Evolutionary conservation across 768 basidiomycete species (phyloP).

Genomic region (Nevesoporus exiguus): DNA sequence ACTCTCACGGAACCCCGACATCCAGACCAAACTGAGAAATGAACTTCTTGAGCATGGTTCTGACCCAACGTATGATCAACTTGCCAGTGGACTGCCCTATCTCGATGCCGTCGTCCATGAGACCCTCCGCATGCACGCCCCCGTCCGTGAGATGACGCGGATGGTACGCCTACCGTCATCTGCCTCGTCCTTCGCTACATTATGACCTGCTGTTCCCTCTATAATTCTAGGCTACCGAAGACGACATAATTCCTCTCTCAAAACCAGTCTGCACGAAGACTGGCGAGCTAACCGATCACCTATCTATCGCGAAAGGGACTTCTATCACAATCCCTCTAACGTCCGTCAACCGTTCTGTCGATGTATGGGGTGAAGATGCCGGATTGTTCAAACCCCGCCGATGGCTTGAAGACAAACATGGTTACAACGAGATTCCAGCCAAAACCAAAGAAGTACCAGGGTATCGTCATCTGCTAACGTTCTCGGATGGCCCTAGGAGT

Average conservation of each 20-base stretch:
- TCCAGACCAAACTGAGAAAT: background rate
- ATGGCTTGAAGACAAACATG: constrained; percentile 28
- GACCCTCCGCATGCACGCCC: constrained; percentile 41
- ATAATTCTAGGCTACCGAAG: constrained; percentile 39
- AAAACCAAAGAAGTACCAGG: constrained; percentile 44
- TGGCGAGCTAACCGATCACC: constrained; percentile 36
- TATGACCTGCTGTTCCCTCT: background rate
- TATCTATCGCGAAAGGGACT: constrained; percentile 48
- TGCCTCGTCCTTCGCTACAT: background rate
- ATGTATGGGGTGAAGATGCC: background rate
- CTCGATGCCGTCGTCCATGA: constrained; percentile 32
- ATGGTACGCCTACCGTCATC: constrained; percentile 1
- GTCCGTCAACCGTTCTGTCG: constrained; percentile 43
- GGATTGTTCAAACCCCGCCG: background rate
- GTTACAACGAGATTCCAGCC: constrained; percentile 14
- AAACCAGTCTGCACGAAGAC: constrained; percentile 24
- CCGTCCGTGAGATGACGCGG: constrained; percentile 25
- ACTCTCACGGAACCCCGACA: background rate
- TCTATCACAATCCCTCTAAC: constrained; percentile 40
- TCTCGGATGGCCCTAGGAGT: constrained; percentile 47
- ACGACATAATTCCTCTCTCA: constrained; percentile 19
- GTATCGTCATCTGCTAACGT: constrained; percentile 48
- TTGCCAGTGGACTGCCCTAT: background rate
- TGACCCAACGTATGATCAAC: background rate
- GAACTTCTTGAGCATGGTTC: background rate